phyloP scores from a whole-genome alignment of 2,329 filamentous ascomycete species.

The Fusarium scirpi region DNA sequence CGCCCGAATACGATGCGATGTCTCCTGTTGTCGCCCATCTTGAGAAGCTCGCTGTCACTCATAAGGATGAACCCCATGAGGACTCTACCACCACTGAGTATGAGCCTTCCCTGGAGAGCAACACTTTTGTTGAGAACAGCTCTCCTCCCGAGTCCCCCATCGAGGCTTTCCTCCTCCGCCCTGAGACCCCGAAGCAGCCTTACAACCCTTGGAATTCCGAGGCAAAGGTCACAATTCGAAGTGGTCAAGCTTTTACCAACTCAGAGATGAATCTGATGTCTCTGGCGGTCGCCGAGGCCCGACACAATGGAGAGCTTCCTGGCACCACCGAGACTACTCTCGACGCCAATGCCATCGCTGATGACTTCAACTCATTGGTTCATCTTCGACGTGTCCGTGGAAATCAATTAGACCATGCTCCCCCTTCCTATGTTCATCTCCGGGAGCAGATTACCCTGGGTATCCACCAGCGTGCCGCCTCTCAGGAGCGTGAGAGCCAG shows the following conservation, averaged over 20 bases:
- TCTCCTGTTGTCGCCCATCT: conserved; percentile 19
- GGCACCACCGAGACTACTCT: conserved; percentile 44
- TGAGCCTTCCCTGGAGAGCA: neutral
- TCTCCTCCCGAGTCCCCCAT: conserved; percentile 25
- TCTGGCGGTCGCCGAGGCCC: conserved; percentile 46
- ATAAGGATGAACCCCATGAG: conserved; percentile 6
- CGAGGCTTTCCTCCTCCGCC: conserved; percentile 17
- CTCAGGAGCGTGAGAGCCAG: conserved; percentile 26
- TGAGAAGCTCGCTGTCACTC: conserved; percentile 9
- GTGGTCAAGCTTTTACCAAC: conserved; percentile 17
- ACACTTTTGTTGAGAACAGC: neutral
- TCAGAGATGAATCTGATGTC: conserved; percentile 50
- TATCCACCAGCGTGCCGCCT: conserved; percentile 53
- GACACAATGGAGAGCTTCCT: conserved; percentile 51
- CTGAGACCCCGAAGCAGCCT: neutral
- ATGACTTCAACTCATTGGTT: conserved; percentile 51
- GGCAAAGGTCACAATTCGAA: neutral
- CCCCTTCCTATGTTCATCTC: conserved; percentile 42
- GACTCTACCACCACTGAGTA: neutral
- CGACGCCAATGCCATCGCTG: conserved; percentile 44
- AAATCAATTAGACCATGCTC: conserved; percentile 17
- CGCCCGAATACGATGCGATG: conserved; percentile 10
- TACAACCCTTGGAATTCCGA: neutral
- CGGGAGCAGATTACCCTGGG: conserved; percentile 50
- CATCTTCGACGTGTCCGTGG: conserved; percentile 48